phyloP scores from a whole-genome alignment of 1,284 basidiomycete species.

The Rhodotorula sp. region DNA sequence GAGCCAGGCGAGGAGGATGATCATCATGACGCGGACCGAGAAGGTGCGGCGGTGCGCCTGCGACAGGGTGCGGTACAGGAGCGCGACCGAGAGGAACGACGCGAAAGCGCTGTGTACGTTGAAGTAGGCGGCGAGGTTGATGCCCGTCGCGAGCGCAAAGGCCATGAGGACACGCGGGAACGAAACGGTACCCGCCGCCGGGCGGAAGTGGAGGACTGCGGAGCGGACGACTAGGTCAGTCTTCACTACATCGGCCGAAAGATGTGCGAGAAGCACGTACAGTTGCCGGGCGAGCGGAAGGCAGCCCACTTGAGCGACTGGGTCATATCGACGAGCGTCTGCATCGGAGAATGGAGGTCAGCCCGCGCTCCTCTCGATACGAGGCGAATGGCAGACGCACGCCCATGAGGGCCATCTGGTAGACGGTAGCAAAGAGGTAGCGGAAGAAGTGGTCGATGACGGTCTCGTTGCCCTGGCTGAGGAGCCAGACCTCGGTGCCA shows the following conservation, averaged over 20 bases:
- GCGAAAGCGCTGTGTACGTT: not conserved
- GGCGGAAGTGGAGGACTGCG: constrained; percentile 25
- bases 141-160: constrained; percentile 8
- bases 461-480: constrained; percentile 3
- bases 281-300: constrained; percentile 9
- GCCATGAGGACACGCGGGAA: constrained; percentile 4
- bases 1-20: constrained; percentile 25
- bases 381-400: not conserved
- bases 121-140: constrained; percentile 30
- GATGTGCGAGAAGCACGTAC: not conserved
- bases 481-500: constrained; percentile 22
- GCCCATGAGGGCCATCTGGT: constrained; percentile 11
- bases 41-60: constrained; percentile 9
- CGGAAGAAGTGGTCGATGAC: constrained; percentile 17
- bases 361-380: too few relatives aligned
- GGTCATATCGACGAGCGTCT: constrained; percentile 19
- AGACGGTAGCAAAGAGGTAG: constrained; percentile 10
- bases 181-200: not conserved
- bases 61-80: constrained; percentile 23
- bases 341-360: not conserved
- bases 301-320: constrained; percentile 11
- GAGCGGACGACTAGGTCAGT: not conserved
- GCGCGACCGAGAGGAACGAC: constrained; percentile 13
- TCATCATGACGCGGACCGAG: constrained; percentile 23
- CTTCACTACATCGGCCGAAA: too few relatives aligned